Evolutionary conservation across 225 moss, liverwort and hornwort genomes (phyloP).

Genomic region (Physcomitrium patens): DNA sequence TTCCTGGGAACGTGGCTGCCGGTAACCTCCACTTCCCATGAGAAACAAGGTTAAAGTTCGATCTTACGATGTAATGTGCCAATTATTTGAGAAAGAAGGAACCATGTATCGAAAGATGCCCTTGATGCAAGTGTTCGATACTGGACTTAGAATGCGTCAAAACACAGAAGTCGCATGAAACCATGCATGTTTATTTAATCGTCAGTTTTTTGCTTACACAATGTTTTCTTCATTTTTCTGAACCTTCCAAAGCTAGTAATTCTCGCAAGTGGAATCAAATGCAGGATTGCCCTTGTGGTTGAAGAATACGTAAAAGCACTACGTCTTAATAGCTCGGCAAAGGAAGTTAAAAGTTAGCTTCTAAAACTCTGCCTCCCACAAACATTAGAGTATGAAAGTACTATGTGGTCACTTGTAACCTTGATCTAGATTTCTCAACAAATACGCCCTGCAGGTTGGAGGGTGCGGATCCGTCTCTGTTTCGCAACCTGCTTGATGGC

Average conservation of each 20-base stretch:
- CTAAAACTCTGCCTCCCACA: neutral
- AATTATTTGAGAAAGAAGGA: neutral
- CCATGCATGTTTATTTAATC: neutral
- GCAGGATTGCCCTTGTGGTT: neutral
- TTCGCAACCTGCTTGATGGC: slow-evolving; percentile 4
- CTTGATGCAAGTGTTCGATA: neutral
- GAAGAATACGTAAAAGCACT: neutral
- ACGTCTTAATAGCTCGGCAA: neutral
- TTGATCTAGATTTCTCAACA: neutral
- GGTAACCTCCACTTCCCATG: slow-evolving; percentile 1
- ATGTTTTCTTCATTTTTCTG: neutral
- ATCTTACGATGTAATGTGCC: slow-evolving; percentile 1
- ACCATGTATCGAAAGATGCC: neutral
- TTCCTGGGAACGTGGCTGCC: neutral
- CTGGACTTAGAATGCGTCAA: neutral
- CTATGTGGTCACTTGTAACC: neutral
- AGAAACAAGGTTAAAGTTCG: neutral
- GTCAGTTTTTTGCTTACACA: neutral
- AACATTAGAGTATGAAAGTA: neutral
- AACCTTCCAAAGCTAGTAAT: neutral
- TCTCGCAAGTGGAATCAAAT: neutral
- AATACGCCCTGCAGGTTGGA: slow-evolving; percentile 1
- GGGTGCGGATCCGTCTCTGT: slow-evolving; percentile 24
- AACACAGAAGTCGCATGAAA: neutral
- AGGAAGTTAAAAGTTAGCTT: neutral